Evolutionary conservation across 2,329 filamentous ascomycete species (phyloP), one percentile per base, ranked within the genome.

Genomic region (Gyromitra esculenta): DNA sequence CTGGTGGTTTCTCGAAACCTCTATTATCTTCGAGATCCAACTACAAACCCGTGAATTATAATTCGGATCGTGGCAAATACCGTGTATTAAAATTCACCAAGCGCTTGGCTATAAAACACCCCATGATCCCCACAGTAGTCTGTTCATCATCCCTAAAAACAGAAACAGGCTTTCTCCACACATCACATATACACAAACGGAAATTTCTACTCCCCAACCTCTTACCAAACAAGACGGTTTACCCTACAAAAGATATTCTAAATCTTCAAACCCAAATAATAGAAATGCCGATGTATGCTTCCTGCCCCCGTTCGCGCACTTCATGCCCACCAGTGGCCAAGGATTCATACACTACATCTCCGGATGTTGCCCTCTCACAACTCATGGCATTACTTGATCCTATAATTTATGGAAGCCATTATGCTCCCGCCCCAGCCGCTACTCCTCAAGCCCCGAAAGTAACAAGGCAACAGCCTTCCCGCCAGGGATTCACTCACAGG

Each of bases 401-500:
- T 11, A 71, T 66, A 73, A 73, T 73, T 21, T 65, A 67, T 56
- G 73, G 59, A 11, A 48, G 54, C 11, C 25, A 18, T 57, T 57
- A 57, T 18, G 37, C 50, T 31, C 2, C 50, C 21, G 39, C 57
- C 8, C 41, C 43, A 9, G 18, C 52, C 21, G n/a, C 67, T 15
- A 35, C 18, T 2, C 31, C 59, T 6, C 66, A 62, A 43, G n/a
- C 45, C 5, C 52, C 43, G 11, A 48, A 35, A 39, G 21, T 15
- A 48, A 35, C 65, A 48, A 67, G 66, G 35, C 71, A 75, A 41
- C 73, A 76, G 7, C 43, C 75, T 31, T 64, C 66, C 41, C 78
- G 78, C 69, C 83, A 76, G 75, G 79, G 81, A 7, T 85, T 86
- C 80, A 81, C 82, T 13, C 86, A 85, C 62, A 82, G 82, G 67